Evolutionary conservation across 2,329 filamentous ascomycete species (phyloP).

Genomic region (Claviceps paspali): DNA sequence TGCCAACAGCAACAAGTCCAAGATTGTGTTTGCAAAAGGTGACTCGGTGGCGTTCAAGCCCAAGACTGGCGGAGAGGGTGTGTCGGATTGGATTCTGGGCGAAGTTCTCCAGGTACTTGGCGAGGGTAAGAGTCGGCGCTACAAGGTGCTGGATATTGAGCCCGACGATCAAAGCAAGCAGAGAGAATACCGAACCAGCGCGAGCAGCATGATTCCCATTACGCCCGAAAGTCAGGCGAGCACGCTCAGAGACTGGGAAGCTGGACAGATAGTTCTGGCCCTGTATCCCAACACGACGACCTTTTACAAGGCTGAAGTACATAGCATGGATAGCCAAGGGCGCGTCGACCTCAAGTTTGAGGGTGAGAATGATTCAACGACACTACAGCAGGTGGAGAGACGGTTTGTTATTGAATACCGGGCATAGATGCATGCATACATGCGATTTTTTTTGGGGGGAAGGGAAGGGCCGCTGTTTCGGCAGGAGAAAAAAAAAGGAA

Average conservation of each 20-base stretch:
- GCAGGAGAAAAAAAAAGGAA: too few relatives aligned
- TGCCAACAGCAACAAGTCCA: slow-evolving; percentile 23
- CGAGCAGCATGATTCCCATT: slow-evolving; percentile 64
- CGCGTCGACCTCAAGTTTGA: slow-evolving; percentile 60
- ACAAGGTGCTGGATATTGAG: slow-evolving; percentile 68
- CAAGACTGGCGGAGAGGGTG: slow-evolving; percentile 34
- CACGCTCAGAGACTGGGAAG: slow-evolving; percentile 43
- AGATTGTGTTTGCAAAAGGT: slow-evolving; percentile 43
- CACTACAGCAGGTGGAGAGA: slow-evolving; percentile 59
- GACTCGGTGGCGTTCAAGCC: slow-evolving; percentile 53
- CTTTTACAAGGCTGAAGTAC: slow-evolving; percentile 73
- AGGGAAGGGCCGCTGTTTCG: too few relatives aligned
- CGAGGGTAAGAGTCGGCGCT: slow-evolving; percentile 62
- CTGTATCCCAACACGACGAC: slow-evolving; percentile 74
- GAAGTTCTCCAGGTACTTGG: slow-evolving; percentile 62
- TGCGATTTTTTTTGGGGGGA: too few relatives aligned
- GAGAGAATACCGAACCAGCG: slow-evolving; percentile 54
- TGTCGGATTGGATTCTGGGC: slow-evolving; percentile 56
- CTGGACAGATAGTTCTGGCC: slow-evolving; percentile 59
- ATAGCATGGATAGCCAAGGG: slow-evolving; percentile 43
- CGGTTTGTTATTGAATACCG: slow-evolving; percentile 65
- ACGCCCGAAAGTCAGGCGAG: slow-evolving; percentile 35
- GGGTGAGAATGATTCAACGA: slow-evolving; percentile 59
- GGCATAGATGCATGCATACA: slow-evolving; percentile 8
- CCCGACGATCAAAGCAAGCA: slow-evolving; percentile 55